Base-by-base conservation (phyloP, 768 basidiomycete species). In the Boletus subparvulus region DNA sequence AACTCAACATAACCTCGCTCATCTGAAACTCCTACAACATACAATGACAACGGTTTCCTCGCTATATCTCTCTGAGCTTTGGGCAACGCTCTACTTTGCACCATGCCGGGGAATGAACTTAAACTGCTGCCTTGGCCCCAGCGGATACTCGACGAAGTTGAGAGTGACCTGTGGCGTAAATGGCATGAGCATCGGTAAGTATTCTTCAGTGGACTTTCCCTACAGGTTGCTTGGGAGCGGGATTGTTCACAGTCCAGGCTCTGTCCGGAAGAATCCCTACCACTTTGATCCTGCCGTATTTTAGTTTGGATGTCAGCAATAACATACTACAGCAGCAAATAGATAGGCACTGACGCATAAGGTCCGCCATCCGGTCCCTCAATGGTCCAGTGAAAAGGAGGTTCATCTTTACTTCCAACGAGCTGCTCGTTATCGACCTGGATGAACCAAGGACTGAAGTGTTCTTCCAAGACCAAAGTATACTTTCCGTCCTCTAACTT, bases 171-270 rank as follows among this genome's bases (percentile, higher is more conserved):
- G 37, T 41, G 5, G 17, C 3, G 14, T 26, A 42, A 33, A 13
- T 16, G 17, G 28, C 35, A 13, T 52, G 8, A 54, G 37, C 19
- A 39, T 66, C 59, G 0, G 62, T 54, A 43, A 37, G 24, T 13
- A 4, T 11, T 10, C n/a, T 2, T 44, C 12, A 17, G 13, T n/a
- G 21, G 5, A 44, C 12, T 26, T 17, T 6, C 6, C 42, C 10
- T 8, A 36, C 42, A 3, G 8, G 19, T 1, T 1, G 4, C 26
- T 52, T n/a, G 16, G 42, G 17, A 1, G 9, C 28, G 4, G 40
- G 30, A 10, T 3, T 3, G 11, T 16, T 1, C 13, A 42, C 24
- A 28, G 55, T 45, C 55, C 55, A 56, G n/a, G 1, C 26, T 6
- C 7, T 14, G 3, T 2, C 6, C 37, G 49, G 49, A 9, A 9